These are phyloP conservation scores for Colletotrichum chlorophyti DNA, from an alignment of 2,329 filamentous ascomycete species.

Conservation along the genomic window DNA sequence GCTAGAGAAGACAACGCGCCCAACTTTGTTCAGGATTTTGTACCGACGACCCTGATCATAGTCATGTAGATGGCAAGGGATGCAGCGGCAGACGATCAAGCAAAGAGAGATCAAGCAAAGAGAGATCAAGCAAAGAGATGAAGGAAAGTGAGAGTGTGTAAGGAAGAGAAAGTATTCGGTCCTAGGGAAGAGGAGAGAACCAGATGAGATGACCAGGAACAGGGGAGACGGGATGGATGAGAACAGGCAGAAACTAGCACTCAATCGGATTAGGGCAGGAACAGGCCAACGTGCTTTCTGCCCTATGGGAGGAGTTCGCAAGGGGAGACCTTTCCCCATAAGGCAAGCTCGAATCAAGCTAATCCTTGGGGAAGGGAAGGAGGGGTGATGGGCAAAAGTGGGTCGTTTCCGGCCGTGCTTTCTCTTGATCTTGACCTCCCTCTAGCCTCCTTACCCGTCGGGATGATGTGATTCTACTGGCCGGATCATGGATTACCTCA, in stretches of 20 bases:
- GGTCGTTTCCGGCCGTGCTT: slow-evolving; percentile 6
- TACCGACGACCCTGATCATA: no score
- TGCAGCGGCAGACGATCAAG: background rate
- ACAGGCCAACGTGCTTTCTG: background rate
- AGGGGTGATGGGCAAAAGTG: slow-evolving; percentile 18
- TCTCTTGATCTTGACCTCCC: background rate
- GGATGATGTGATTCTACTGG: background rate
- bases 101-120: background rate
- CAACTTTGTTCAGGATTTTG: no score
- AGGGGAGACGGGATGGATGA: slow-evolving; percentile 7
- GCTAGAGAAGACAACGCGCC: background rate
- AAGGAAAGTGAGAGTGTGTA: background rate
- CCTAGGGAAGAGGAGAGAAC: background rate
- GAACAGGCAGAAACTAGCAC: slow-evolving; percentile 8
- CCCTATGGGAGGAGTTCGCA: slow-evolving; percentile 5
- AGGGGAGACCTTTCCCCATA: background rate
- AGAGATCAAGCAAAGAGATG: background rate
- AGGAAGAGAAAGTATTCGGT: no score
- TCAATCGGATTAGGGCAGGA: slow-evolving; percentile 5
- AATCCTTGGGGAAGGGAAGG: slow-evolving; percentile 7
- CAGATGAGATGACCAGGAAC: slow-evolving; percentile 14
- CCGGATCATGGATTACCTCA: background rate
- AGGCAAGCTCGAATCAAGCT: background rate
- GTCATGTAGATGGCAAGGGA: no score
- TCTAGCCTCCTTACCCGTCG: background rate